These are phyloP conservation scores for Phytophthora nicotianae DNA, from an alignment of 352 stramenopile genomes.

Conservation along the genomic window DNA sequence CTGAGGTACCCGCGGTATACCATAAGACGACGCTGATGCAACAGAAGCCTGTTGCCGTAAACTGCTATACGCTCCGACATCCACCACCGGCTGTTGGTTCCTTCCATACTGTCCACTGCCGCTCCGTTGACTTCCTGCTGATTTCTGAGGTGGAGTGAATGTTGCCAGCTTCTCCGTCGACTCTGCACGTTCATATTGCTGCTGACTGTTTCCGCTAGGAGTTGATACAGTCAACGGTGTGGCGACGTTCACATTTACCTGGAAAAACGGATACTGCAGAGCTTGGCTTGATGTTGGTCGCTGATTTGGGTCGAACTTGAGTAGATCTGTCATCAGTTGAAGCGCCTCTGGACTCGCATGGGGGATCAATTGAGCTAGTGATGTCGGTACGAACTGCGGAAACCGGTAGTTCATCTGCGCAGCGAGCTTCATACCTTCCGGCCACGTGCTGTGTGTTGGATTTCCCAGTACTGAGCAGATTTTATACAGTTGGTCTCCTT, in stretches of 20 bases:
- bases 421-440: slow-evolving; percentile 95
- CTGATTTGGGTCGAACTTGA: slow-evolving; percentile 94
- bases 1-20: slow-evolving; percentile 50
- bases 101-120: slow-evolving; percentile 52
- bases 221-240: slow-evolving; percentile 78
- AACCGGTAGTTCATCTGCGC: slow-evolving; percentile 97
- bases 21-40: slow-evolving; percentile 36
- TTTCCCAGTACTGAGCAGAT: slow-evolving; percentile 96
- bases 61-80: slow-evolving; percentile 48
- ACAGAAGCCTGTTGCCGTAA: slow-evolving; percentile 38
- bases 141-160: slow-evolving; percentile 73
- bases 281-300: slow-evolving; percentile 92
- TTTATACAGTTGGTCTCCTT: slow-evolving; percentile 98
- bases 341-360: slow-evolving; percentile 91
- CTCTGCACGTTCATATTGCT: slow-evolving; percentile 56
- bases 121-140: slow-evolving; percentile 42
- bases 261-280: slow-evolving; percentile 96
- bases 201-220: slow-evolving; percentile 44
- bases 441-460: slow-evolving; percentile 91
- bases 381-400: slow-evolving; percentile 93
- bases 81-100: slow-evolving; percentile 57
- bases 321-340: slow-evolving; percentile 92
- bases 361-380: slow-evolving; percentile 89
- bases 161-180: slow-evolving; percentile 41
- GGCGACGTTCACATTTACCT: slow-evolving; percentile 81